Conservation (phyloP, 768 basidiomycete genomes). For the Cystofilobasidium macerans region DNA sequence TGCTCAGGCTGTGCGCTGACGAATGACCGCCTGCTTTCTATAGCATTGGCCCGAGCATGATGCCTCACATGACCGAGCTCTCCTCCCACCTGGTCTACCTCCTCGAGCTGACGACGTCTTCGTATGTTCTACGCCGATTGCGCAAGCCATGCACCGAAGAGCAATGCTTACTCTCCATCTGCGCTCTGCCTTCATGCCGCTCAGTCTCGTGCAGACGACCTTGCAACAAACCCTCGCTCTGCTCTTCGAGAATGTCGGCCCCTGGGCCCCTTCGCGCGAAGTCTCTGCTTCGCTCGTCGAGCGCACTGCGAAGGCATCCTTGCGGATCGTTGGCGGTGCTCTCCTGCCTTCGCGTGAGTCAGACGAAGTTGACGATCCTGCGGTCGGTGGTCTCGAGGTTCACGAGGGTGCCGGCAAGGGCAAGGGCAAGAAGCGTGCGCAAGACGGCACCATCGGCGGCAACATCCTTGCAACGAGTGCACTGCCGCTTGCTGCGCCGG, state of each 20-base stretch:
- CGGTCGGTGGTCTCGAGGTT: neutral
- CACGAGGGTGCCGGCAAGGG: conserved; percentile 5
- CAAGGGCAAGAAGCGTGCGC: conserved; percentile 20
- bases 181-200: conserved; percentile 31
- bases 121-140: conserved; percentile 34
- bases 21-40: neutral
- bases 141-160: conserved; percentile 50
- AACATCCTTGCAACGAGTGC: conserved; percentile 10
- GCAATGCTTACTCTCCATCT: conserved; percentile 47
- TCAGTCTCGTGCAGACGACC: conserved; percentile 44
- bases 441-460: neutral
- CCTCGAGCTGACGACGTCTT: conserved; percentile 36
- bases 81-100: conserved; percentile 43
- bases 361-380: neutral
- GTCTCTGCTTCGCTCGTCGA: conserved; percentile 9
- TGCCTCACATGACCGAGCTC: conserved; percentile 44
- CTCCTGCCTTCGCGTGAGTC: conserved; percentile 8
- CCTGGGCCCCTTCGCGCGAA: conserved; percentile 10
- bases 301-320: conserved; percentile 12
- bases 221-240: conserved; percentile 16
- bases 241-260: conserved; percentile 21
- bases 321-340: neutral
- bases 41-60: conserved; percentile 36
- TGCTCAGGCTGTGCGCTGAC: neutral
- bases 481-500: neutral